A percentile compares a stretch with the other conserved stretches of the same genome.
Evolutionary conservation across 257 asterid genomes (phyloP).

Genomic region (Haberlea rhodopensis): DNA sequence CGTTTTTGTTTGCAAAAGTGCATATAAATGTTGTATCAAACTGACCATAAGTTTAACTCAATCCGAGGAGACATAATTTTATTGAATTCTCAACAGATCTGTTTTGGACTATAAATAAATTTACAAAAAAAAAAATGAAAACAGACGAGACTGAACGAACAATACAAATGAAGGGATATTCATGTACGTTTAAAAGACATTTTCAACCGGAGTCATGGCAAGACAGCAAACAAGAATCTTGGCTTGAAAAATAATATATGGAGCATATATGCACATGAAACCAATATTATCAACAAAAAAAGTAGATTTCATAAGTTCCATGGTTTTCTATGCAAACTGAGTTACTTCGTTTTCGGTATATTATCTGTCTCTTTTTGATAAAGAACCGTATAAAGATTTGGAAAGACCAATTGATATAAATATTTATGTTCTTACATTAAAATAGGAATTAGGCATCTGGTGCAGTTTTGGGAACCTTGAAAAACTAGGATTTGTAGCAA

Average conservation of each 20-base stretch:
- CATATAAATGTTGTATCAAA: background rate
- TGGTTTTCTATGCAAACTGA: conserved; percentile 16
- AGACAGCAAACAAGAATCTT: conserved; percentile 12
- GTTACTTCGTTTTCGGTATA: conserved; percentile 30
- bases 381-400: background rate
- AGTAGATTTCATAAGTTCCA: background rate
- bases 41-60: background rate
- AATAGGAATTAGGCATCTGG: background rate
- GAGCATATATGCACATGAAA: background rate
- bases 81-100: background rate
- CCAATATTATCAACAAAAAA: conserved; percentile 7
- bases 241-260: background rate
- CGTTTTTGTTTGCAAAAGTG: too few species aligned
- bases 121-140: background rate
- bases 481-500: conserved; percentile 49
- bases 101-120: background rate
- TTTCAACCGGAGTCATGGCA: background rate
- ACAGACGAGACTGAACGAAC: conserved; percentile 3
- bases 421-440: too few species aligned
- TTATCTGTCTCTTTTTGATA: background rate
- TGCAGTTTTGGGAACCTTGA: conserved; percentile 37
- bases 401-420: too few species aligned
- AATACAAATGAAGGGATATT: conserved; percentile 27
- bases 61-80: background rate
- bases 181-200: background rate